Percentiles rank a stretch among this genome's conserved stretches.
phyloP scores from a whole-genome alignment of 2,329 filamentous ascomycete genomes.

The Colletotrichum neosansevieriae region DNA sequence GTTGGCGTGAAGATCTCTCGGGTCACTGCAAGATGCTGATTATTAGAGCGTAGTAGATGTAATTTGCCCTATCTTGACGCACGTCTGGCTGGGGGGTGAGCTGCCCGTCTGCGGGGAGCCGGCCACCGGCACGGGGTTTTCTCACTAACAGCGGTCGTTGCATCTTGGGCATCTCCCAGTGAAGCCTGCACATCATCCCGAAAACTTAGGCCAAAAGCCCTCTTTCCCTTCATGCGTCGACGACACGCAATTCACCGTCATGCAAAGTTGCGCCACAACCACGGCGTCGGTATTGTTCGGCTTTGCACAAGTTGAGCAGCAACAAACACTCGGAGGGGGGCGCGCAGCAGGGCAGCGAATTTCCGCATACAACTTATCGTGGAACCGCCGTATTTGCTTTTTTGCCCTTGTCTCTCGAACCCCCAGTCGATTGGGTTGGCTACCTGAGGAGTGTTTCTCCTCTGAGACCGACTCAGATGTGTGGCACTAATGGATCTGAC shows the following conservation, averaged over 20 bases:
- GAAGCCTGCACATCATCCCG: constrained; percentile 7
- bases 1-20: constrained; percentile 27
- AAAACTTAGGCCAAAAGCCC: background rate
- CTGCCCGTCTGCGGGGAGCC: constrained; percentile 22
- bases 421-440: constrained; percentile 3
- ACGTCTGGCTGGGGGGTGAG: background rate
- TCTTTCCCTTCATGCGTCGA: background rate
- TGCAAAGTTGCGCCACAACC: constrained; percentile 42
- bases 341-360: background rate
- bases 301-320: constrained; percentile 19
- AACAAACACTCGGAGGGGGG: constrained; percentile 1
- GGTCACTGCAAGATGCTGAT: constrained; percentile 27
- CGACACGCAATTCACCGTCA: constrained; percentile 3
- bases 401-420: constrained; percentile 4
- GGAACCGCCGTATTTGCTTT: constrained; percentile 33
- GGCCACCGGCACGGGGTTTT: constrained; percentile 4
- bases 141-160: constrained; percentile 18
- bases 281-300: constrained; percentile 38
- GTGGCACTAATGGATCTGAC: background rate
- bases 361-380: constrained; percentile 18
- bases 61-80: constrained; percentile 9
- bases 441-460: background rate
- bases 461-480: background rate
- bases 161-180: constrained; percentile 38
- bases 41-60: background rate